phyloP scores from a whole-genome alignment of 176 grass and related monocot species.

The Cenchrus fungigraminus region DNA sequence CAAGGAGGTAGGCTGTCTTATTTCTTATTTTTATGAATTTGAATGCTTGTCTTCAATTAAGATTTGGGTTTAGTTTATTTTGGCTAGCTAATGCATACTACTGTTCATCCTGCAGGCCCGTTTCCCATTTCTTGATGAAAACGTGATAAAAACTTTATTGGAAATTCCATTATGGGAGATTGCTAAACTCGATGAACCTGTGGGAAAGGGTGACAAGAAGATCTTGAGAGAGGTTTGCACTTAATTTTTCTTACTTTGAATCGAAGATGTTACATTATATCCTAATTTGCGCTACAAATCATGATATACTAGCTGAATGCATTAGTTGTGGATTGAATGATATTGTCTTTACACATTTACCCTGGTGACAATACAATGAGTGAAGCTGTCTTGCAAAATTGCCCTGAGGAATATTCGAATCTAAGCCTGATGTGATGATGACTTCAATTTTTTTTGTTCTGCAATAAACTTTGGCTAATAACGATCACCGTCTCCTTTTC shows the following conservation, averaged over 20 bases:
- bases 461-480: background rate
- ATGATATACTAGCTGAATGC: background rate
- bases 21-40: slow-evolving; percentile 31
- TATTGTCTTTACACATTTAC: slow-evolving; percentile 8
- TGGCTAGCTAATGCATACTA: background rate
- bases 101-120: slow-evolving; percentile 54
- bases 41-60: background rate
- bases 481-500: background rate
- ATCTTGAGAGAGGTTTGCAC: slow-evolving; percentile 91
- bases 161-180: slow-evolving; percentile 89
- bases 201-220: slow-evolving; percentile 88
- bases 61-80: background rate
- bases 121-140: slow-evolving; percentile 95
- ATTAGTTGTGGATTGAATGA: background rate
- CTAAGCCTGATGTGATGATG: background rate
- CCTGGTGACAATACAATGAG: background rate
- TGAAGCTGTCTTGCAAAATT: background rate
- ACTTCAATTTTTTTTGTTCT: background rate
- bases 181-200: slow-evolving; percentile 75
- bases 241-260: background rate
- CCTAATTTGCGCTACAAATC: background rate
- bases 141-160: slow-evolving; percentile 74
- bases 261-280: background rate
- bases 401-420: background rate
- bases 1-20: slow-evolving; percentile 67